These are phyloP conservation scores for Pichia nakasei DNA, from an alignment of 805 yeast species.

Conservation along the genomic window DNA sequence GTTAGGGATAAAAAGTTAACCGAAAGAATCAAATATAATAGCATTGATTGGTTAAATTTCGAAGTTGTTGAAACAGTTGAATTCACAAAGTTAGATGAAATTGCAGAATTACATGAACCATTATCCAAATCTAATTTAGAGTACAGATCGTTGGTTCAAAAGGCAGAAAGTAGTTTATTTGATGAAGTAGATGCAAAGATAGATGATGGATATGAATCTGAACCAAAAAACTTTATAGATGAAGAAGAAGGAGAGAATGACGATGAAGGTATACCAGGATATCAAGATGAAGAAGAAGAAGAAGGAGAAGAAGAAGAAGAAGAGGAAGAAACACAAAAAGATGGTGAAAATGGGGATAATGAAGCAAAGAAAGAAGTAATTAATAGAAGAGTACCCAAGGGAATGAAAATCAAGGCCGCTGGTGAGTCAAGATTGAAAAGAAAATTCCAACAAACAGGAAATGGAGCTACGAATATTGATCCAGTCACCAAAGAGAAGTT, in stretches of 20 bases:
- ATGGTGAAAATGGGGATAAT: background rate
- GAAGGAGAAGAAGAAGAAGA: conserved; percentile 7
- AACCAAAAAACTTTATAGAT: background rate
- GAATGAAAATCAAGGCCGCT: conserved; percentile 59
- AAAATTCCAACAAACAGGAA: conserved; percentile 13
- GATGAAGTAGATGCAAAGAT: conserved; percentile 11
- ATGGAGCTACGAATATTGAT: conserved; percentile 5
- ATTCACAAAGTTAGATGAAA: conserved; percentile 53
- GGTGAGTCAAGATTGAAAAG: conserved; percentile 54
- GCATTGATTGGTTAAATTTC: conserved; percentile 86
- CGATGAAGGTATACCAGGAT: conserved; percentile 7
- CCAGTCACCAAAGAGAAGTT: conserved; percentile 20
- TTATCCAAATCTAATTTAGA: conserved; percentile 50
- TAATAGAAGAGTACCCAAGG: conserved; percentile 25
- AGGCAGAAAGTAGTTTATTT: conserved; percentile 17
- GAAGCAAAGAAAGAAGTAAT: background rate
- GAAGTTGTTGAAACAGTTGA: conserved; percentile 58
- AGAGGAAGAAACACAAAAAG: conserved; percentile 6
- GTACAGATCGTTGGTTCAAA: conserved; percentile 50
- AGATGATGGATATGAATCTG: background rate
- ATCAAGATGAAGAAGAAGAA: conserved; percentile 6
- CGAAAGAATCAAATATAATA: conserved; percentile 51
- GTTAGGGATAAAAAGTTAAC: conserved; percentile 26
- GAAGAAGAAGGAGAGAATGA: conserved; percentile 3
- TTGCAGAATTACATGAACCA: conserved; percentile 47